phyloP scores from a whole-genome alignment of 1,139 yeast species.

The Hansenula lynferdii region DNA sequence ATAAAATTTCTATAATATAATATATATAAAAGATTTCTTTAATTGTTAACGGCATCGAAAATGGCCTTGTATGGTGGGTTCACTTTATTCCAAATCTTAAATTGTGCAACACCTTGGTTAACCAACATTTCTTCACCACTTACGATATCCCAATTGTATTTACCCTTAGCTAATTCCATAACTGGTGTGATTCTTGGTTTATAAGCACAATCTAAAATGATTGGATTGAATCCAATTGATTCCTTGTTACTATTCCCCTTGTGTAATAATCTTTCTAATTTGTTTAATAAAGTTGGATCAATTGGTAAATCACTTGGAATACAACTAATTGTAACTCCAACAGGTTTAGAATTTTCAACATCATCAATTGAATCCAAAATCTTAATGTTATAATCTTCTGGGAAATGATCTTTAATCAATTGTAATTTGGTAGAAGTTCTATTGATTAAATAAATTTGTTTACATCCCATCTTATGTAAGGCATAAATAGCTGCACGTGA shows the following conservation, averaged over 20 bases:
- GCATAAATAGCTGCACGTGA: conserved; percentile 95
- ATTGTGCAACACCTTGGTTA: conserved; percentile 89
- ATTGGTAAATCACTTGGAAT: conserved; percentile 84
- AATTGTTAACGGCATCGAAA: conserved; percentile 48
- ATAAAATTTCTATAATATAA: not conserved
- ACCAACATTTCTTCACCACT: conserved; percentile 92
- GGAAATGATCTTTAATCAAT: conserved; percentile 58
- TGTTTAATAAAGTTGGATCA: conserved; percentile 45
- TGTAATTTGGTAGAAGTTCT: conserved; percentile 67
- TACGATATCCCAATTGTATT: conserved; percentile 64
- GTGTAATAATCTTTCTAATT: conserved; percentile 43
- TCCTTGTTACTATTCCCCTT: conserved; percentile 27
- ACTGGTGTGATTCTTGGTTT: conserved; percentile 83
- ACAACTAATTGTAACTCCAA: conserved; percentile 73
- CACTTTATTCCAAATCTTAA: conserved; percentile 70
- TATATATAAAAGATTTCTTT: not conserved
- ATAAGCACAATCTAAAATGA: conserved; percentile 87
- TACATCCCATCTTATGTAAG: conserved; percentile 71
- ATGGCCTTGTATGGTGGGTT: conserved; percentile 57
- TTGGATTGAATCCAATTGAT: conserved; percentile 39
- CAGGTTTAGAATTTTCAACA: conserved; percentile 35
- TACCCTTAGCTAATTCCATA: conserved; percentile 65
- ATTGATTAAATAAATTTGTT: conserved; percentile 72
- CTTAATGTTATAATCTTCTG: conserved; percentile 53
- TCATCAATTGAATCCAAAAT: conserved; percentile 49